phyloP scores from a whole-genome alignment of 495 filamentous ascomycete genomes.

The Thermochaetoides thermophila region DNA sequence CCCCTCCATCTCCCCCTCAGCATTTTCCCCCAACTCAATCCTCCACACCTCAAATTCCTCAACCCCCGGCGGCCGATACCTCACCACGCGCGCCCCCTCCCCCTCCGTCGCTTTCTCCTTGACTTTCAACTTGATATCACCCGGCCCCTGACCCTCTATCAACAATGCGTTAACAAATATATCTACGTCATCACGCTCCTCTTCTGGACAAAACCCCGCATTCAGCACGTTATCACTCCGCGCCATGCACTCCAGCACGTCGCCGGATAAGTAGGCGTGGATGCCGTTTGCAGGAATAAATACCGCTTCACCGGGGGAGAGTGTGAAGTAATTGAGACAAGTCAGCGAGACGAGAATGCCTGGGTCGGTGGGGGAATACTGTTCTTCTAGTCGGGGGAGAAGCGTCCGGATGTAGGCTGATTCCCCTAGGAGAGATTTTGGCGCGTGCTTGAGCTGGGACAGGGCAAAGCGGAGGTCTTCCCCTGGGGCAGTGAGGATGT shows the following conservation, averaged over 20 bases:
- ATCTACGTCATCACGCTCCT: slow-evolving; percentile 46
- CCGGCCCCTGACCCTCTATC: slow-evolving; percentile 42
- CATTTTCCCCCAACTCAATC: slow-evolving; percentile 39
- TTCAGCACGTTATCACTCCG: slow-evolving; percentile 68
- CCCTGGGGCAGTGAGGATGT: slow-evolving; percentile 40
- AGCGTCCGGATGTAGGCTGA: slow-evolving; percentile 47
- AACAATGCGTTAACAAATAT: slow-evolving; percentile 45
- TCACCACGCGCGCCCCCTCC: slow-evolving; percentile 2
- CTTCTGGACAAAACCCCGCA: slow-evolving; percentile 54
- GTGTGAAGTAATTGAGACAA: slow-evolving; percentile 59
- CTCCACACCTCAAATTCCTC: slow-evolving; percentile 61
- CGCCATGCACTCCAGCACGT: slow-evolving; percentile 80
- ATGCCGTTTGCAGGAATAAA: slow-evolving; percentile 68
- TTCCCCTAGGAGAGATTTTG: slow-evolving; percentile 22
- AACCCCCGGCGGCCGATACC: slow-evolving; percentile 52
- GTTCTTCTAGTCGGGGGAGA: slow-evolving; percentile 46
- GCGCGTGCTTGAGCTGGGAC: slow-evolving; percentile 32
- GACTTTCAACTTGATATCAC: slow-evolving; percentile 44
- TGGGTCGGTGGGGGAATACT: slow-evolving; percentile 45
- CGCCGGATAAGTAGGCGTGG: slow-evolving; percentile 62
- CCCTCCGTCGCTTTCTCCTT: slow-evolving; percentile 38
- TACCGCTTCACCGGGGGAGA: slow-evolving; percentile 50
- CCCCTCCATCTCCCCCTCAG: slow-evolving; percentile 41
- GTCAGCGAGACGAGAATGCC: slow-evolving; percentile 52
- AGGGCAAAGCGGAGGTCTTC: slow-evolving; percentile 35